Conservation (phyloP, 163 green algal genomes). For the Scenedesmus sp. region DNA sequence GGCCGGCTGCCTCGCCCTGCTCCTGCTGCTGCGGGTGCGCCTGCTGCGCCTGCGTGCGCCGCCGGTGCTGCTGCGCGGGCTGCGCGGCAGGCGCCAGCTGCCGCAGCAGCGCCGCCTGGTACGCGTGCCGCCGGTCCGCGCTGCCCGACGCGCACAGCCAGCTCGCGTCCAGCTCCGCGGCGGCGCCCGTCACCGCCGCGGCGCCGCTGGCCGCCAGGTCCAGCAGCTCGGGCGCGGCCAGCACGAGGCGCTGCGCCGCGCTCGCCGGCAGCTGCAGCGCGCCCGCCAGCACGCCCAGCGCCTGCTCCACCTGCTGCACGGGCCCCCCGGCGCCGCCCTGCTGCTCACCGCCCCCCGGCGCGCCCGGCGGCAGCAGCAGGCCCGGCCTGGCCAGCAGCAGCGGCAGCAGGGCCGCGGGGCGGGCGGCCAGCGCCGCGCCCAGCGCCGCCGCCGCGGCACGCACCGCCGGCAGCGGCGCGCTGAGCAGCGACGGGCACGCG, state of each 20-base stretch:
- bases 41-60: background rate
- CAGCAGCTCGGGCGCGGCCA: background rate
- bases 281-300: background rate
- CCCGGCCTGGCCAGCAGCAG: constrained; percentile 22
- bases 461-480: background rate
- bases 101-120: background rate
- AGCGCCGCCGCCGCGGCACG: constrained; percentile 24
- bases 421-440: background rate
- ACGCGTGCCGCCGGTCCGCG: background rate
- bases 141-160: no score
- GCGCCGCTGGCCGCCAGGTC: no score
- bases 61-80: constrained; percentile 7
- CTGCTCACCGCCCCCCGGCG: background rate
- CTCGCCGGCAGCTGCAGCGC: background rate
- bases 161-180: no score
- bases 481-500: constrained; percentile 15
- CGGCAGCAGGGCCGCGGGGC: background rate
- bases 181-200: no score
- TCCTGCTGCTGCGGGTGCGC: background rate
- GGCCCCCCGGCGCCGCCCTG: background rate
- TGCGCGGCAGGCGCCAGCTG: no score
- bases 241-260: background rate
- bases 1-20: no score
- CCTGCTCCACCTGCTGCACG: constrained; percentile 10
- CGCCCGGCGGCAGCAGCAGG: constrained; percentile 24